Evolutionary conservation across 768 basidiomycete species (phyloP), one percentile per base, ranked within the genome.

Genomic region (Cubamyces sp.): DNA sequence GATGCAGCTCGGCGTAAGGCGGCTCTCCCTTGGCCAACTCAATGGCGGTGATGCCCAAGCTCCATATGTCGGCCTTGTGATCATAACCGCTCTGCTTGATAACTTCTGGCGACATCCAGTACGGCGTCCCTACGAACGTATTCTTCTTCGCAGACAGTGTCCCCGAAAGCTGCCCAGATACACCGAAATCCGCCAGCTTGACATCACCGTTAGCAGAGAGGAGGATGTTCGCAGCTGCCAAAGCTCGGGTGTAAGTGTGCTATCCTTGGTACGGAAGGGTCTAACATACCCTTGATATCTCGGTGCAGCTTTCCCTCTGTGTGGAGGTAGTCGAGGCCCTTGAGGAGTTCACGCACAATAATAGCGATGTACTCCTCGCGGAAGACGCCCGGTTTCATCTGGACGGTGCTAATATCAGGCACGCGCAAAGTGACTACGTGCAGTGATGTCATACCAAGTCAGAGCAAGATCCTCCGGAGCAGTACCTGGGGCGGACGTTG

Each of bases 71-170:
- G 16, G 97, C 97, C 73, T 98, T 98, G 74, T 96, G 91, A 70
- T 98, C 97, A 76, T 99, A 99, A 4, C 97, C 97, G 59, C 94
- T 96, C 77, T 99, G 97, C 74, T 98, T 98, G 80, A 99, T 99
- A 23, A 98, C 96, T 73, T 99, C 97, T 6, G 97, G 97, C 7
- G 94, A 94, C 97, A 99, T 99, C 97, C 97, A 99, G 73, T 98
- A 99, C 3, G 96, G 96, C 18, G 96, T 96, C 28, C 94, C 94
- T 34, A 96, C 96, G 73, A 96, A 98, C 0, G 96, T 99, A 69
- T 99, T 98, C 84, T 98, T 95, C 84, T 94, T 94, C 19, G 92
- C 92, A 12, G 91, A 92, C 46, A 96, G 78, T 1, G 92, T 96
- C 3, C 94, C 94, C 21, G 92, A 95, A 28, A 99, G 82, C 71